Evolutionary conservation across 148 eudicot genomes (phyloP), one percentile per base, ranked within the genome.

Genomic region (Tetragonia tetragonoides): DNA sequence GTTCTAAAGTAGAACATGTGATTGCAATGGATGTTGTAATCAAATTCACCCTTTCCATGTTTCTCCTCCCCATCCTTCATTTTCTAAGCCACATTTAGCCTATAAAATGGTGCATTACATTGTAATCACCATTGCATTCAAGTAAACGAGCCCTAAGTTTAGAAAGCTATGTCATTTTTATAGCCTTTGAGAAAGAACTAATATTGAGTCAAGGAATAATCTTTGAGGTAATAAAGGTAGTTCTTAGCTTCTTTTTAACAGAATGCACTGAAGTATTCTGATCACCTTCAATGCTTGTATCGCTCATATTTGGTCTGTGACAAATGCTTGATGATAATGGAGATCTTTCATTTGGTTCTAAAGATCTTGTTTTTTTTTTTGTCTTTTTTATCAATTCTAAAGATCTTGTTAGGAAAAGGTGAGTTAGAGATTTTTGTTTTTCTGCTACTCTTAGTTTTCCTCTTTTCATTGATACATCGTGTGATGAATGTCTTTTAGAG

Each of bases 401-500:
- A 54, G n/a, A 17, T 59, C 62, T 17, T 59, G 62, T 59, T 17
- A 54, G 15, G 59, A 14, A 54, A 54, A 54, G 4, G 59, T 9
- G 56, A 69, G 23, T 44, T 44, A 9, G 21, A 20, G 49, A 40
- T 67, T 18, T 41, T 44, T 10, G 5, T 23, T 76, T 38, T 38
- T 46, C 11, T 63, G 69, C 66, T 61, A n/a, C 72, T 51, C 77
- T 10, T 42, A 12, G 12, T n/a, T 46, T 42, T 49, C 60, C 28
- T 38, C 38, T 70, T 62, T 23, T 51, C 42, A 12, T 69, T 15
- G 66, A 56, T 64, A 17, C 44, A 70, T 70, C 59, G 47, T 70
- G 37, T 83, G 64, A 81, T 70, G 12, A 24, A 78, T 76, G 17
- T 81, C 62, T 37, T 81, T 18, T 85, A 72, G 82, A 78, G 80